phyloP scores from a whole-genome alignment of 768 basidiomycete species.

The Amanita pseudoporphyria region DNA sequence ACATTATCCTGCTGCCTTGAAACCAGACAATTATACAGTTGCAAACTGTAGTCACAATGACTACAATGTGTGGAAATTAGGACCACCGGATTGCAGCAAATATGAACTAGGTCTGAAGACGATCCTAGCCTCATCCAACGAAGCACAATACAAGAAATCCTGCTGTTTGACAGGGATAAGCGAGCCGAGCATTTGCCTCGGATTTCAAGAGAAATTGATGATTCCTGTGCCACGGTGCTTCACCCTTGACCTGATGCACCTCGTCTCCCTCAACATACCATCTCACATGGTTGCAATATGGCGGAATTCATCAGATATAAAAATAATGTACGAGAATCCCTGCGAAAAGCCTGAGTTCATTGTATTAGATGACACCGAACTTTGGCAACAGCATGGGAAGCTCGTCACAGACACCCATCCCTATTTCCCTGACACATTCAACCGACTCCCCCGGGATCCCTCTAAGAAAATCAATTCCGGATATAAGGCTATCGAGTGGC shows the following conservation, averaged over 20 bases:
- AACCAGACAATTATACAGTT: neutral
- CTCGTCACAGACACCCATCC: slow-evolving; percentile 14
- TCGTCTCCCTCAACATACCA: slow-evolving; percentile 16
- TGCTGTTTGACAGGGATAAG: slow-evolving; percentile 21
- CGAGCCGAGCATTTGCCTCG: slow-evolving; percentile 22
- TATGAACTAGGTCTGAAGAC: slow-evolving; percentile 11
- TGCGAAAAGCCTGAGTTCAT: neutral
- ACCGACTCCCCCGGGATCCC: slow-evolving; percentile 18
- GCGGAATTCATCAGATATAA: slow-evolving; percentile 18
- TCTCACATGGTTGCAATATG: slow-evolving; percentile 21
- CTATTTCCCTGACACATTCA: slow-evolving; percentile 19
- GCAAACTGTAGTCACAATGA: slow-evolving; percentile 14
- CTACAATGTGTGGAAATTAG: slow-evolving; percentile 2
- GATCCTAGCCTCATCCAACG: slow-evolving; percentile 11
- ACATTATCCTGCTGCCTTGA: neutral
- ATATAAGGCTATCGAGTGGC: slow-evolving; percentile 29
- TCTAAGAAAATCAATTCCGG: slow-evolving; percentile 27
- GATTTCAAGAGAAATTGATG: slow-evolving; percentile 12
- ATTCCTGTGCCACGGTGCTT: slow-evolving; percentile 19
- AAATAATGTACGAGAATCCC: slow-evolving; percentile 13
- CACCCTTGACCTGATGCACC: slow-evolving; percentile 23
- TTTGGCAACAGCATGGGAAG: slow-evolving; percentile 27
- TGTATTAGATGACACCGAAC: slow-evolving; percentile 10
- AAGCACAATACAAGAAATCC: slow-evolving; percentile 13
- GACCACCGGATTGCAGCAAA: neutral